Conservation (phyloP, 2,329 filamentous ascomycete species). For the Amauroascus niger region DNA sequence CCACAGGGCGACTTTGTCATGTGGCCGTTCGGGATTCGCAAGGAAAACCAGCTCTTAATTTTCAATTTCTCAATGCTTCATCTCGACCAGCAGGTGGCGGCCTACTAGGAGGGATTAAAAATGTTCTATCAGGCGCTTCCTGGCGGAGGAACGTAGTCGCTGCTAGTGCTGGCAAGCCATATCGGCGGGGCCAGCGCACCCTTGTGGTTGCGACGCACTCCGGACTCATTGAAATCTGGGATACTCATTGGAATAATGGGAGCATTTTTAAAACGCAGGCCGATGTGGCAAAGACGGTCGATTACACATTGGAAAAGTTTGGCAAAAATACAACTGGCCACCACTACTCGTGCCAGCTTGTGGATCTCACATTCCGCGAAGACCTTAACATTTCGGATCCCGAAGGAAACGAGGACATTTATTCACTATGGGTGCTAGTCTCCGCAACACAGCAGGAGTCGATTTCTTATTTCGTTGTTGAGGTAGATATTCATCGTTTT, state of each 20-base stretch:
- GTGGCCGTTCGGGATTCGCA: conserved; percentile 77
- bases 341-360: conserved; percentile 56
- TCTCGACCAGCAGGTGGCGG: conserved; percentile 50
- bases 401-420: conserved; percentile 41
- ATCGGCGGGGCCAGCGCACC: conserved; percentile 71
- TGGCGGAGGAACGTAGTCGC: conserved; percentile 71
- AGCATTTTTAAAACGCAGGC: conserved; percentile 63
- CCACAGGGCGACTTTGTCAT: conserved; percentile 76
- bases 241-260: conserved; percentile 76
- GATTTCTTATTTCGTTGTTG: conserved; percentile 64
- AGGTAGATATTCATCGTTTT: conserved; percentile 52
- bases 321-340: conserved; percentile 43
- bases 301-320: conserved; percentile 50
- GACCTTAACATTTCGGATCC: conserved; percentile 38
- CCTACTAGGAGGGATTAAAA: conserved; percentile 71
- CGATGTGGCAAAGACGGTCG: conserved; percentile 57
- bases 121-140: conserved; percentile 59
- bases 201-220: conserved; percentile 68
- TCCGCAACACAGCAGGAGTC: conserved; percentile 45
- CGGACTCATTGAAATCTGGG: conserved; percentile 76
- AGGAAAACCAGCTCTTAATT: conserved; percentile 69
- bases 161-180: conserved; percentile 61
- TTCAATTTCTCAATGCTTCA: conserved; percentile 62
- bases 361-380: conserved; percentile 62
- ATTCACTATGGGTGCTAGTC: conserved; percentile 51